Base-by-base conservation (phyloP, 106 monocot genomes). In the Dendrobium catenatum region DNA sequence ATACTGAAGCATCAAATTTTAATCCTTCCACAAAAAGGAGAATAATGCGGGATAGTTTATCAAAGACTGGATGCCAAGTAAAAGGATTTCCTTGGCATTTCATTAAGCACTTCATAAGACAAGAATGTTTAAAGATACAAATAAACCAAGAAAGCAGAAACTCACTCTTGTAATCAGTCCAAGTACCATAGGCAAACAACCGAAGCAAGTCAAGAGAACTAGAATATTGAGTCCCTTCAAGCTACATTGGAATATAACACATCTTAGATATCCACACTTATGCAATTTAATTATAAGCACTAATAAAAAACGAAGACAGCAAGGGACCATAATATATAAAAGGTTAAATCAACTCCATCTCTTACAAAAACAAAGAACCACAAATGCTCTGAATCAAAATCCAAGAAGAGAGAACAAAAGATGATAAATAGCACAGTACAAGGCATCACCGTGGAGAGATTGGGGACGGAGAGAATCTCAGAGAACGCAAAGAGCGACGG, bases 401-500 rank as follows among this genome's bases (percentile, higher is more conserved):
- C 42, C 9, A 82, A 24, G 66, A 79, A 10, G 27, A n/a, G n/a
- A 49, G 22, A 72, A 56, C 76, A 26, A 70, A 68, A 22, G 4
- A 55, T 18, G 49, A 42, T 0, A 44, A 20, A 22, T 22, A 80
- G 29, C 2, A 49, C 16, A 78, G 42, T 15, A 27, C 76, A 49
- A 7, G 24, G 76, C 46, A 6, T 68, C 29, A 98, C 98, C 95
- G 88, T 84, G 47, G 88, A 56, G 75, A 98, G 81, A 55, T 83
- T 84, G 73, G 93, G 84, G 78, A 88, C 83, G 78, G 95, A 85
- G 83, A 95, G 91, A 82, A 98, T 91, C 88, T 98, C 98, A 72
- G 98, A 94, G 85, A 98, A 98, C 59, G 95, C 98, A 80, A 98
- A 98, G 84, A 98, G 95, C 24, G 81, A 86, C n/a, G 95, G 98